Conservation (phyloP, 192 early-diverging fungal species). For the Dispira parvispora region DNA sequence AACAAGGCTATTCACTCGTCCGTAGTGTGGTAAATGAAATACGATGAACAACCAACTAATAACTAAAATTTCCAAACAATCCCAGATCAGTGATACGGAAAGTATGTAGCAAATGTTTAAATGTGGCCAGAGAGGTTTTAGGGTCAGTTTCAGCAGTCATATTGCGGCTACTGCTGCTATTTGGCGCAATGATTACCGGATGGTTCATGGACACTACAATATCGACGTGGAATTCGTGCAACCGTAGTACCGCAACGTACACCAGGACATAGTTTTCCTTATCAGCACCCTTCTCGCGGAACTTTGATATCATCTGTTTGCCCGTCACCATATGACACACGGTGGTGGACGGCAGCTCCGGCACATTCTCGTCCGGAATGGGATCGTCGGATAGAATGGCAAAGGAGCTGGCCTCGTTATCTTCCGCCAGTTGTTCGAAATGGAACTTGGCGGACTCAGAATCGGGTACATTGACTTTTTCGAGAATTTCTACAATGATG, state of each 20-base stretch:
- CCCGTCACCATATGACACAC: slow-evolving; percentile 39
- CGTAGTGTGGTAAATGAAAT: no score
- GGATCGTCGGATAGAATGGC: slow-evolving; percentile 23
- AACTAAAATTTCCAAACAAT: slow-evolving; percentile 1
- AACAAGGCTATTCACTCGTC: no score
- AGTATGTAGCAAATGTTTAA: slow-evolving; percentile 8
- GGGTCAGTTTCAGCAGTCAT: slow-evolving; percentile 9
- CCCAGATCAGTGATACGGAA: slow-evolving; percentile 2
- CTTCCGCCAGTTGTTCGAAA: slow-evolving; percentile 57
- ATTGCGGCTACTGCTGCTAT: slow-evolving; percentile 16
- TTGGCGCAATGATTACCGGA: slow-evolving; percentile 33
- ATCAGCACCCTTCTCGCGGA: slow-evolving; percentile 38
- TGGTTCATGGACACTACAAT: slow-evolving; percentile 62
- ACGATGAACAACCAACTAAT: no score
- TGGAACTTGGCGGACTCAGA: slow-evolving; percentile 38
- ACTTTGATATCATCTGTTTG: slow-evolving; percentile 58
- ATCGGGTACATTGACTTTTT: slow-evolving; percentile 28
- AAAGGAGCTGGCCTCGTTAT: slow-evolving; percentile 48
- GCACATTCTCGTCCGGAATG: slow-evolving; percentile 22
- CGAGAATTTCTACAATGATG: slow-evolving; percentile 76
- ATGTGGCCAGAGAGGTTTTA: slow-evolving; percentile 6
- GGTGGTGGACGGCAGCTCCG: slow-evolving; percentile 30
- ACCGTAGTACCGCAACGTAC: slow-evolving; percentile 50
- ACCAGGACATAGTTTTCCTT: slow-evolving; percentile 45
- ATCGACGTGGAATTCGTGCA: slow-evolving; percentile 52